Base-by-base conservation (phyloP, 73 alveolate species). In the Durusdinium trenchii region DNA sequence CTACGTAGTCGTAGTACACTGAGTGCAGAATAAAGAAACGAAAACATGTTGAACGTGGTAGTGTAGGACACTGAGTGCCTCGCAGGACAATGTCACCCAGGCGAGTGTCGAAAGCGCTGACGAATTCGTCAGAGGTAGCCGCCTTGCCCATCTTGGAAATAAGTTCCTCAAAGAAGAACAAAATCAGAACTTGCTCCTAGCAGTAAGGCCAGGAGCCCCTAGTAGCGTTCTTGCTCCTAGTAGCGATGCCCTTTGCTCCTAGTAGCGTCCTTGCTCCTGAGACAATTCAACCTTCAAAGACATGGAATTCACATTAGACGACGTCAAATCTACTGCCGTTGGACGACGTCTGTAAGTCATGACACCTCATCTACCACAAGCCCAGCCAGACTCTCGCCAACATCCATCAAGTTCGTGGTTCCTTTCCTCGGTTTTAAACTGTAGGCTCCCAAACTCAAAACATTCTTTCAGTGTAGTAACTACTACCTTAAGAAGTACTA, bases 361-460 rank as follows among this genome's bases (percentile, higher is more conserved):
- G 32, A n/a, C 86, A 6, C 94, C 98, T 91, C 98, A 23, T 91
- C 98, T 38, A 91, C 98, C 30, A 76, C 54, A 18, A 91, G 47
- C 9, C 90, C 98, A 14, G 98, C 98, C 47, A 91, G 61, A 78
- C 98, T 91, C 60, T 91, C 98, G 75, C 98, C 85, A 46, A 69
- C 79, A 45, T 67, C 98, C 48, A 76, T 36, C 60, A 91, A 3
- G 60, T 47, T 51, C 45, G 81, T 64, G 40, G 61, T 45, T 36
- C 86, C 73, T 14, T 64, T 51, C 81, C 96, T 90, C 57, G 64
- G 48, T 45, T 60, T 60, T 32, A 60, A 23, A 32, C 30, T n/a
- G n/a, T n/a, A n/a, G n/a, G n/a, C n/a, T n/a, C n/a, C n/a, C n/a
- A n/a, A n/a, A n/a, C n/a, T n/a, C n/a, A n/a, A n/a, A n/a, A n/a